These are phyloP conservation scores for Rhytidhysteron rufulum DNA, from an alignment of 2,329 filamentous ascomycete species.

Conservation along the genomic window DNA sequence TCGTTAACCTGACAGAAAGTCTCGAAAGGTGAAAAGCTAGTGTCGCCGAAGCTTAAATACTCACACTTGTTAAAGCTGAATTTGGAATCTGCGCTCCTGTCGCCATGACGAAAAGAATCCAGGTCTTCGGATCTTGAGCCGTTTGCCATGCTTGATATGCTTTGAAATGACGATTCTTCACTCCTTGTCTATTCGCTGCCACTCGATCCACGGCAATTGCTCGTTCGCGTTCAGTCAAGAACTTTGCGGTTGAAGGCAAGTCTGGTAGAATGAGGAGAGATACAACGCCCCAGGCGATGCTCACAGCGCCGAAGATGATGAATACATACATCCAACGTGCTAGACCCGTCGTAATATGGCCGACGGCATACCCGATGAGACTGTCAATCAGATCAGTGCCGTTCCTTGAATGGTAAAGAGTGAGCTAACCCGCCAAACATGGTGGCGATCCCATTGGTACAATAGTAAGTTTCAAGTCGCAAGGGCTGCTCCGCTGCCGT, in stretches of 20 bases:
- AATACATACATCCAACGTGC: slow-evolving; percentile 57
- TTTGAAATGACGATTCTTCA: slow-evolving; percentile 50
- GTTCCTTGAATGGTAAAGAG: too few relatives aligned
- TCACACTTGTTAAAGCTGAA: slow-evolving; percentile 49
- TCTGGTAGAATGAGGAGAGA: slow-evolving; percentile 42
- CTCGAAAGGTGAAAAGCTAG: too few relatives aligned
- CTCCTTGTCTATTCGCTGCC: slow-evolving; percentile 48
- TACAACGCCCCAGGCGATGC: slow-evolving; percentile 34
- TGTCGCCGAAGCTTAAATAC: slow-evolving; percentile 1
- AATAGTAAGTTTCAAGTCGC: neutral
- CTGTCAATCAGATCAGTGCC: too few relatives aligned
- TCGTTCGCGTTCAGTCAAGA: slow-evolving; percentile 39
- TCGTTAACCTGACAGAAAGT: too few relatives aligned
- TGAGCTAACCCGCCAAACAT: slow-evolving; percentile 3
- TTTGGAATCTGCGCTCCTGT: slow-evolving; percentile 55
- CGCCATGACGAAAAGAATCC: slow-evolving; percentile 51
- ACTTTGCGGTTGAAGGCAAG: slow-evolving; percentile 42
- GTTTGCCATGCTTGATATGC: slow-evolving; percentile 43
- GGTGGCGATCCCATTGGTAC: slow-evolving; percentile 1
- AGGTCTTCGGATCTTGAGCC: slow-evolving; percentile 54
- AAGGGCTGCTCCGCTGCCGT: neutral
- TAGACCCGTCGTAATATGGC: slow-evolving; percentile 53
- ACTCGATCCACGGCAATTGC: slow-evolving; percentile 52
- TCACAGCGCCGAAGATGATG: slow-evolving; percentile 48
- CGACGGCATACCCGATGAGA: slow-evolving; percentile 56